Evolutionary conservation across 2,329 filamentous ascomycete genomes (phyloP), one percentile per base, ranked within the genome.

Genomic region (Ceratocystis lukuohia): DNA sequence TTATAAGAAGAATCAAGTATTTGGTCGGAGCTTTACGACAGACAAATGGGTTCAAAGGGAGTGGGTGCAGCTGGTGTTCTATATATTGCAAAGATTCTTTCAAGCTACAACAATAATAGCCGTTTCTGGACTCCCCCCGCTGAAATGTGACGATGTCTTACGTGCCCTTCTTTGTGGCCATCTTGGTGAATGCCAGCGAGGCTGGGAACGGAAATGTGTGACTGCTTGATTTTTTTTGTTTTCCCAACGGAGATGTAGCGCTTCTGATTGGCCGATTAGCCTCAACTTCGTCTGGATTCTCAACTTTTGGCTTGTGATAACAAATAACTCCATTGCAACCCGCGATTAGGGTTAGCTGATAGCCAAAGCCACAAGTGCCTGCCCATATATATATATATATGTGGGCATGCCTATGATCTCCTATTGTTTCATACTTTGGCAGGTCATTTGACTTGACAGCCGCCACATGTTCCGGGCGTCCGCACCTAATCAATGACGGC

Each of bases 301-400:
- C 17, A 37, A 28, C 45, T 20, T 65, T 59, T 61, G 37, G 64
- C 64, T 65, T 65, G 64, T 57, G 63, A 65, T 44, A 41, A 61
- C 59, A 62, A n/a, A 8, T 45, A 45, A 45, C 10, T 12, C 53
- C 7, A n/a, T 30, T 2, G 17, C 45, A 48, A 8, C 22, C 50
- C 22, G 5, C 3, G 12, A 7, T 8, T 59, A 59, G 53, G 53
- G 53, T 50, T 59, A 33, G 3, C 2, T 2, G 2, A 5, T 5
- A 20, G 12, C 48, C 46, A 56, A 64, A 65, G 12, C n/a, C 3
- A 8, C 15, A n/a, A 12, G 20, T 30, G 12, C 15, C 7, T 12
- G 7, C 4, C 48, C 2, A 5, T 8, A 1, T 53, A 25, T 8
- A 1, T 53, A 25, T 8, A 2, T 53, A 50, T 10, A 22, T 25